A percentile compares a stretch with the other conserved stretches of the same genome.
Evolutionary conservation across 768 basidiomycete species (phyloP).

Genomic region (Tephrocybe sp.): DNA sequence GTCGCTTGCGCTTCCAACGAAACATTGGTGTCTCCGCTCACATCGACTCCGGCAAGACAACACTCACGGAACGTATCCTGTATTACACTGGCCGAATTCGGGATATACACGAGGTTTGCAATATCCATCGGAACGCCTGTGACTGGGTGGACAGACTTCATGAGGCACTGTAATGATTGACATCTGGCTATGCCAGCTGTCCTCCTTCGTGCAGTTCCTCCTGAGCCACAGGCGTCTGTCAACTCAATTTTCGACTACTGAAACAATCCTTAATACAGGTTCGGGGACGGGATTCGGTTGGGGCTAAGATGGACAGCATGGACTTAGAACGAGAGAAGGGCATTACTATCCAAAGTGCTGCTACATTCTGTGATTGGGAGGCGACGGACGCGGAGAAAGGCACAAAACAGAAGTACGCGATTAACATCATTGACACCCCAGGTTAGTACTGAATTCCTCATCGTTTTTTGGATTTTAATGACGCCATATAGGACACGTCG

Average conservation of each 20-base stretch:
- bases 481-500: conserved; percentile 81
- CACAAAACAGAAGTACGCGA: conserved; percentile 79
- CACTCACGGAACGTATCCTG: conserved; percentile 91
- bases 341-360: conserved; percentile 98
- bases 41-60: conserved; percentile 98
- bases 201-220: conserved; percentile 13
- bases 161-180: conserved; percentile 3
- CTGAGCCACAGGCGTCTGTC: conserved; percentile 21
- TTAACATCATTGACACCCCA: conserved; percentile 99
- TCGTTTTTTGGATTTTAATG: neutral
- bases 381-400: conserved; percentile 58
- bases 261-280: conserved; percentile 49
- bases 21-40: conserved; percentile 97
- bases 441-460: conserved; percentile 42
- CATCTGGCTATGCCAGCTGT: conserved; percentile 1
- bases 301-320: conserved; percentile 99
- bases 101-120: conserved; percentile 92
- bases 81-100: conserved; percentile 96
- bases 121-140: conserved; percentile 19
- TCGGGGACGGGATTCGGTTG: conserved; percentile 91
- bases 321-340: conserved; percentile 98
- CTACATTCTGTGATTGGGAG: conserved; percentile 98
- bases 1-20: conserved; percentile 72
- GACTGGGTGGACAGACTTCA: conserved; percentile 11
- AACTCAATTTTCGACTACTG: conserved; percentile 5